Evolutionary conservation across 2,329 filamentous ascomycete species (phyloP), one percentile per base, ranked within the genome.

Genomic region (Claviceps sp.): DNA sequence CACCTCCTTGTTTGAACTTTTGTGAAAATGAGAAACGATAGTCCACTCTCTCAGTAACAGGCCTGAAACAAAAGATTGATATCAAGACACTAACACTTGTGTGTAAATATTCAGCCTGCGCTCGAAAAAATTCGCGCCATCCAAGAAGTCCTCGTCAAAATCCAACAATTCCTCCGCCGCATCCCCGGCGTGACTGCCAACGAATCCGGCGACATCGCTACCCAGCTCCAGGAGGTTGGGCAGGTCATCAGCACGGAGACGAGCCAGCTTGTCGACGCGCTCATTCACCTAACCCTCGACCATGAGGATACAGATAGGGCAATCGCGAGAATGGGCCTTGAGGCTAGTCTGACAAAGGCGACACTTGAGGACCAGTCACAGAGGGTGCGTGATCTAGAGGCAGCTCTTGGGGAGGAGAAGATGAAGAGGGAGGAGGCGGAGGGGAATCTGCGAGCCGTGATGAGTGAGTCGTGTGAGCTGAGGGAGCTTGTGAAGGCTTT

Each of bases 211-310:
- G 66, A 69, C 51, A 63, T 70, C 29, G 60, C 62, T 36, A 40
- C 55, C 4, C 62, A 66, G 51, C 61, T 70, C 16, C 63, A 68
- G 44, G 65, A 69, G 52, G 63, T 68, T 4, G 65, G 66, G 0
- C 66, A 65, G 51, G 60, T 65, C 43, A 62, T 68, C 58, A 68
- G 62, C 54, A 62, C 65, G 29, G 68, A 70, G 60, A 68, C 64
- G 8, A 66, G 63, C 39, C 62, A 66, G 55, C 66, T 70, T 4
- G 66, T 70, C 9, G 65, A 69, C 38, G 66, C 66, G 4, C 55
- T 69, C 17, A 64, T 63, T 60, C 68, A 68, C 51, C 45, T 68
- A 40, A 61, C 59, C 5, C 62, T 70, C 8, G 67, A 70, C 52
- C 62, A 65, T 40, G 63, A 69, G 53, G 66, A 70, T 14, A 67